phyloP scores from a whole-genome alignment of 345 rosid genomes.

The Odontarrhena argentea region DNA sequence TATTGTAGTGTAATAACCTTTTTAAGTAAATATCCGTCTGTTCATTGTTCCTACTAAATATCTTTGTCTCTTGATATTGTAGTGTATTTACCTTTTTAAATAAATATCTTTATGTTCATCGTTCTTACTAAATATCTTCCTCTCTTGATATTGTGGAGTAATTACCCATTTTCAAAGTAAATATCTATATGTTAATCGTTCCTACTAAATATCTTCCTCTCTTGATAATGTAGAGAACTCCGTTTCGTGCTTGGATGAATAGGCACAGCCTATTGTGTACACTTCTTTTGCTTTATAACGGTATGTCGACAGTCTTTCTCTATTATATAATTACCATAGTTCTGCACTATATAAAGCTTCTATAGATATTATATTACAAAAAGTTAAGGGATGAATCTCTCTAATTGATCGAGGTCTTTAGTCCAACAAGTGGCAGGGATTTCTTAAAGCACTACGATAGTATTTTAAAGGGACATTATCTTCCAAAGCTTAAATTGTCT shows the following conservation, averaged over 20 bases:
- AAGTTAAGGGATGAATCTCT: conserved; percentile 25
- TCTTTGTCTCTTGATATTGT: not conserved
- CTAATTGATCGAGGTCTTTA: conserved; percentile 28
- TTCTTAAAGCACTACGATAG: conserved; percentile 34
- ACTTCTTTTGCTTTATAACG: conserved; percentile 29
- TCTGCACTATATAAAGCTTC: conserved; percentile 13
- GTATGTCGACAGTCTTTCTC: conserved; percentile 30
- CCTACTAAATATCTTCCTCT: not conserved
- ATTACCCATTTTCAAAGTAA: not conserved
- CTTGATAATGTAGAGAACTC: conserved; percentile 31
- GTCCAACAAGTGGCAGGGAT: conserved; percentile 26
- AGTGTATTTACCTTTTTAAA: not conserved
- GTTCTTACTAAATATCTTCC: conserved; percentile 5
- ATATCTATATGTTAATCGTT: too few relatives aligned
- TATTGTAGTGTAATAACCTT: too few relatives aligned
- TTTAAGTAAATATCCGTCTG: conserved; percentile 18
- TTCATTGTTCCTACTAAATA: conserved; percentile 5
- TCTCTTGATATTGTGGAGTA: not conserved
- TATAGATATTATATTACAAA: conserved; percentile 17
- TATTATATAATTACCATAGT: conserved; percentile 7
- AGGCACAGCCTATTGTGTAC: conserved; percentile 37
- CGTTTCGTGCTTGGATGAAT: conserved; percentile 35
- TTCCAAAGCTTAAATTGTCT: conserved; percentile 26
- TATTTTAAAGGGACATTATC: conserved; percentile 30
- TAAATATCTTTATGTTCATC: conserved; percentile 18